phyloP scores from a whole-genome alignment of 768 basidiomycete species.

The Amanita rubescens region DNA sequence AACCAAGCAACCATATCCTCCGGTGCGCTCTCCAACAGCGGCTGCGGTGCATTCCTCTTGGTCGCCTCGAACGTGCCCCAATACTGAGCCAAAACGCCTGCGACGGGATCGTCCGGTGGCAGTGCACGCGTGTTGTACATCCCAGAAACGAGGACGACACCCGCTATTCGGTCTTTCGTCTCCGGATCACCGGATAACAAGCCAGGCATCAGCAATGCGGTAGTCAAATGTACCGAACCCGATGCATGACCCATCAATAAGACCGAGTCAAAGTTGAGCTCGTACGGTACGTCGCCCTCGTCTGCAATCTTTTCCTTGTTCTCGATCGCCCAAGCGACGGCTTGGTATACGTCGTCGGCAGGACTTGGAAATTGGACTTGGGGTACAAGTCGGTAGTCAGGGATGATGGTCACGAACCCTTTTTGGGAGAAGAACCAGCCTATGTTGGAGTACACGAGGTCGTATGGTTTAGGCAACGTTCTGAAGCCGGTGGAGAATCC shows the following conservation, averaged over 20 bases:
- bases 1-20: slow-evolving; percentile 27
- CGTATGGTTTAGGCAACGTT: slow-evolving; percentile 36
- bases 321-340: slow-evolving; percentile 43
- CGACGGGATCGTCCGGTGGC: slow-evolving; percentile 17
- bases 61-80: slow-evolving; percentile 31
- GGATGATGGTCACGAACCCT: slow-evolving; percentile 57
- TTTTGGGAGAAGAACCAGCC: slow-evolving; percentile 54
- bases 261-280: slow-evolving; percentile 33
- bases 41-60: slow-evolving; percentile 31
- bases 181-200: slow-evolving; percentile 22
- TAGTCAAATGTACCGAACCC: slow-evolving; percentile 43
- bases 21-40: slow-evolving; percentile 31
- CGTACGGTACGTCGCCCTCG: slow-evolving; percentile 2
- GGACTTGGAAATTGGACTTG: slow-evolving; percentile 46
- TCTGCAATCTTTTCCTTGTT: slow-evolving; percentile 20
- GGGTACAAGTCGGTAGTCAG: slow-evolving; percentile 63
- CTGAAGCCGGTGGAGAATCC: slow-evolving; percentile 49
- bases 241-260: slow-evolving; percentile 58
- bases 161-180: slow-evolving; percentile 30
- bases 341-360: slow-evolving; percentile 52
- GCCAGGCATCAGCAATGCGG: slow-evolving; percentile 33
- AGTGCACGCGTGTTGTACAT: slow-evolving; percentile 31
- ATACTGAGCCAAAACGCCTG: slow-evolving; percentile 26
- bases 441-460: slow-evolving; percentile 48
- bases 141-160: slow-evolving; percentile 39